Conservation (phyloP, 1,284 basidiomycete genomes). For the Earliella scabrosa region DNA sequence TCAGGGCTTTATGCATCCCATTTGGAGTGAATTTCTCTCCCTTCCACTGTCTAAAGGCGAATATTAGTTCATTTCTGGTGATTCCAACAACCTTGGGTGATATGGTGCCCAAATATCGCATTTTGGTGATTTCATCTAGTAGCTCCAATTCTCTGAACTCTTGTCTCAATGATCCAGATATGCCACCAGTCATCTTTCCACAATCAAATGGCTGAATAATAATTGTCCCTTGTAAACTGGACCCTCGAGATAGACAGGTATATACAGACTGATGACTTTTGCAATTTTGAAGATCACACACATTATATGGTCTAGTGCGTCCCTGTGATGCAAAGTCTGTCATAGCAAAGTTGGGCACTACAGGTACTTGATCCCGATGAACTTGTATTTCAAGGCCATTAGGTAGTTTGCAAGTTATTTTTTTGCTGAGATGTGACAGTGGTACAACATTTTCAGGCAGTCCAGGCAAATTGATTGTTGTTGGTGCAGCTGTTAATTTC, state of each 20-base stretch:
- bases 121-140: too few relatives aligned
- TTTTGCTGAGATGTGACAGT: constrained; percentile 21
- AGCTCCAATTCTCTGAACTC: too few relatives aligned
- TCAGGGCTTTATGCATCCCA: too few relatives aligned
- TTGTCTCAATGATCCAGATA: too few relatives aligned
- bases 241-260: background rate
- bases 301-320: constrained; percentile 37
- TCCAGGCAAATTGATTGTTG: constrained; percentile 33
- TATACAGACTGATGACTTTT: constrained; percentile 38
- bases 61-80: too few relatives aligned
- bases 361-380: constrained; percentile 36
- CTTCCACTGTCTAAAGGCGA: too few relatives aligned
- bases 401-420: constrained; percentile 26
- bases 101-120: too few relatives aligned
- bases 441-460: constrained; percentile 45
- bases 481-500: constrained; percentile 34
- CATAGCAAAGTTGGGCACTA: constrained; percentile 46
- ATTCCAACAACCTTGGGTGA: too few relatives aligned
- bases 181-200: too few relatives aligned
- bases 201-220: too few relatives aligned
- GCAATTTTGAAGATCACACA: constrained; percentile 37
- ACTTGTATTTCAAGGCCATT: constrained; percentile 33
- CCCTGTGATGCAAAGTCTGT: constrained; percentile 47
- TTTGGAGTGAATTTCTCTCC: too few relatives aligned
- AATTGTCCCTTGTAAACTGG: too few relatives aligned